These are phyloP conservation scores for Coniochaeta sp. DNA, from an alignment of 2,329 filamentous ascomycete species.

Conservation along the genomic window DNA sequence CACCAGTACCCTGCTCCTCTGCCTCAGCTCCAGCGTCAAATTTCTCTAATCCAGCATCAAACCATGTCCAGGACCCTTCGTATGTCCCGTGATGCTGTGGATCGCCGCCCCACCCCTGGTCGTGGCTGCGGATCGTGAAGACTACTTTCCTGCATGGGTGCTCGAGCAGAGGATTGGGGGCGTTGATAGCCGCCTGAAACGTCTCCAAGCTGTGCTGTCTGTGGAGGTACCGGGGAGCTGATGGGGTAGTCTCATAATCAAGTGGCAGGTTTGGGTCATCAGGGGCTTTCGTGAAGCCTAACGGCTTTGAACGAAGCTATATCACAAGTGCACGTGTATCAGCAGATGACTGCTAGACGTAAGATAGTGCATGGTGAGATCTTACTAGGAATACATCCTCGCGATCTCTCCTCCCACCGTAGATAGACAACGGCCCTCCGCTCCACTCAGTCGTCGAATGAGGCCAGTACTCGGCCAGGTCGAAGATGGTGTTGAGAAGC, in stretches of 20 bases:
- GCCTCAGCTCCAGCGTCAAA: conserved; percentile 29
- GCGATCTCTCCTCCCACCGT: neutral
- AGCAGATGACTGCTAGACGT: too few relatives aligned
- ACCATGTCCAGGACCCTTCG: conserved; percentile 50
- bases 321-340: too few relatives aligned
- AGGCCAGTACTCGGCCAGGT: conserved; percentile 57
- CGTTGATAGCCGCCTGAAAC: conserved; percentile 28
- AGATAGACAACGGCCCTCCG: neutral
- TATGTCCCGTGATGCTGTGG: conserved; percentile 28
- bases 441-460: conserved; percentile 26
- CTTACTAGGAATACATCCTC: conserved; percentile 1
- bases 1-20: neutral
- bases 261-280: conserved; percentile 16
- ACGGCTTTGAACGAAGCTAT: conserved; percentile 31
- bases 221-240: conserved; percentile 8
- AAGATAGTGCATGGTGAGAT: too few relatives aligned
- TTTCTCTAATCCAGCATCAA: conserved; percentile 53
- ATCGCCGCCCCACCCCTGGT: conserved; percentile 49
- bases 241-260: neutral
- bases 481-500: conserved; percentile 47
- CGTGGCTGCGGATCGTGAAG: conserved; percentile 47
- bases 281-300: conserved; percentile 23
- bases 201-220: conserved; percentile 22
- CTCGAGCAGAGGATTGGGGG: conserved; percentile 30
- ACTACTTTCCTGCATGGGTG: conserved; percentile 53